phyloP scores from a whole-genome alignment of 176 grass and related monocot genomes.

The Eragrostis curvula region DNA sequence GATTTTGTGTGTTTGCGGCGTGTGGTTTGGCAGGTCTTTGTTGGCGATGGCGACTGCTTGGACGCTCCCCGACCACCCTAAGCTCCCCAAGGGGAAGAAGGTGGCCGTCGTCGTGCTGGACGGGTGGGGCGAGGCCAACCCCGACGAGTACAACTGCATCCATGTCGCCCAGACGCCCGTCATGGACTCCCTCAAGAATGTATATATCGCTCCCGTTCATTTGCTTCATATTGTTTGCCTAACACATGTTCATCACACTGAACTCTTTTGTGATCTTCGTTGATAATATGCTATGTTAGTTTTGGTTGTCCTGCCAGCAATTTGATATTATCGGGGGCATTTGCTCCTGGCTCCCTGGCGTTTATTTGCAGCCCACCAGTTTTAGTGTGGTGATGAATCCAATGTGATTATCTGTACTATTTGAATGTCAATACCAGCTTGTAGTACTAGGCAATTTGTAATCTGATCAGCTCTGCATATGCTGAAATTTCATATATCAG shows the following conservation, averaged over 20 bases:
- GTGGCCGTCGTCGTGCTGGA: constrained; percentile 88
- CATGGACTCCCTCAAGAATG: constrained; percentile 96
- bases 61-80: constrained; percentile 77
- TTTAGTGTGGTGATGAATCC: background rate
- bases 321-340: background rate
- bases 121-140: constrained; percentile 88
- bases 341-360: background rate
- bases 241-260: background rate
- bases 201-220: constrained; percentile 1
- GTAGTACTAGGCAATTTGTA: background rate
- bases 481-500: background rate
- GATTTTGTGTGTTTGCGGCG: background rate
- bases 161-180: constrained; percentile 81
- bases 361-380: background rate
- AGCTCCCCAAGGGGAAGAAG: constrained; percentile 83
- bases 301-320: background rate
- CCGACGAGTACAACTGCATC: constrained; percentile 93
- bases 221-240: background rate
- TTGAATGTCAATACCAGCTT: background rate
- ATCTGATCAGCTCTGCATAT: background rate
- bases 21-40: constrained; percentile 34
- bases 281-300: background rate
- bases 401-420: background rate
- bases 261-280: background rate
- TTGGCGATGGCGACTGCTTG: constrained; percentile 65